These are phyloP conservation scores for Naganishia friedmannii DNA, from an alignment of 768 basidiomycete species.

Conservation along the genomic window DNA sequence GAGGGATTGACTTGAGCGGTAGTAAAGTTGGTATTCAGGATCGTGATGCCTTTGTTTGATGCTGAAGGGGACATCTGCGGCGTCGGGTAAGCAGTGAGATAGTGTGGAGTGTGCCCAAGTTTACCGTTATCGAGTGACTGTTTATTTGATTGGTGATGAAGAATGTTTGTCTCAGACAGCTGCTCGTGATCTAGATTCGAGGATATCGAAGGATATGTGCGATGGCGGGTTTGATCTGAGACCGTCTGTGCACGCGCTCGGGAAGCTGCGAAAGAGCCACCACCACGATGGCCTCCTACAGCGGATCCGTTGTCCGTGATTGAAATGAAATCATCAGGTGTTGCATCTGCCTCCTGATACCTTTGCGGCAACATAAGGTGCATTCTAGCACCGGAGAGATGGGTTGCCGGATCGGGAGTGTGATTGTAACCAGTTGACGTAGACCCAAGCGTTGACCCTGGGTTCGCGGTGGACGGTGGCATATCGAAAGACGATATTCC, in stretches of 20 bases:
- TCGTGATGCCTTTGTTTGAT: background rate
- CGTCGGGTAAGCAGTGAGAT: conserved; percentile 7
- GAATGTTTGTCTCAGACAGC: background rate
- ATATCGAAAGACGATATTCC: conserved; percentile 1
- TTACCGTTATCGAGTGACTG: background rate
- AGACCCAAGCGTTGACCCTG: background rate
- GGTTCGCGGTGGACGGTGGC: background rate
- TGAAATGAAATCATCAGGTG: background rate
- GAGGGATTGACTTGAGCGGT: background rate
- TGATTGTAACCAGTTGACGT: background rate
- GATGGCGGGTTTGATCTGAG: background rate
- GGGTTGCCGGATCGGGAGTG: conserved; percentile 11
- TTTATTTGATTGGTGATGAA: background rate
- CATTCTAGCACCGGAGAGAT: conserved; percentile 24
- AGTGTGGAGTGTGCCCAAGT: background rate
- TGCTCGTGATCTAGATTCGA: background rate
- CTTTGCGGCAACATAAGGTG: conserved; percentile 22
- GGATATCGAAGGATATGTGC: conserved; percentile 9
- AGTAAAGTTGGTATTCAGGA: background rate
- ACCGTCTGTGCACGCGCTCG: conserved; percentile 25
- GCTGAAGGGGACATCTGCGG: background rate
- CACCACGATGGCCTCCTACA: background rate
- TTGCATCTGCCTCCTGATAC: background rate
- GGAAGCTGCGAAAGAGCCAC: background rate
- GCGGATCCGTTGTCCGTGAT: background rate